These are phyloP conservation scores for Raffaelea deltoideospora DNA, from an alignment of 2,329 filamentous ascomycete genomes.

Conservation along the genomic window DNA sequence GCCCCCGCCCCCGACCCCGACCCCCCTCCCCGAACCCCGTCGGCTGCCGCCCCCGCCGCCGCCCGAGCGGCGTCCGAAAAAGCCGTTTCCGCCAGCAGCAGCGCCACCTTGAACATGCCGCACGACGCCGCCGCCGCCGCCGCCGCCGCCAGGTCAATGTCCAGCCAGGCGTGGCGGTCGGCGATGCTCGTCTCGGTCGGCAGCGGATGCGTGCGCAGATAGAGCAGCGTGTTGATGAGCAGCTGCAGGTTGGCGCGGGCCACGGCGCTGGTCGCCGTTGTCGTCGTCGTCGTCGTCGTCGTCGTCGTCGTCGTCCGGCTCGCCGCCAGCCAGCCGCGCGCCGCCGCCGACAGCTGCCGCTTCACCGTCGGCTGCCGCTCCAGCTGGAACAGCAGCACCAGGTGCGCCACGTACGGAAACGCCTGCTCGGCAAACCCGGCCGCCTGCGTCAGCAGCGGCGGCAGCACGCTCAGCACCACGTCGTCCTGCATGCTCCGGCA, in stretches of 20 bases:
- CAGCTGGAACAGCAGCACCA: conserved; percentile 57
- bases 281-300: no score
- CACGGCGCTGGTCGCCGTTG: conserved; percentile 20
- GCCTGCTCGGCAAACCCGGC: conserved; percentile 56
- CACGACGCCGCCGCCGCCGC: conserved; percentile 61
- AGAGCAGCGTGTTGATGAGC: conserved; percentile 66
- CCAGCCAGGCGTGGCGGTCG: conserved; percentile 72
- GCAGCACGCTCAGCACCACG: conserved; percentile 53
- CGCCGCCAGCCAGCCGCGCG: conserved; percentile 47
- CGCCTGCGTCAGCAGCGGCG: conserved; percentile 49
- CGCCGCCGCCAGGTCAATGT: conserved; percentile 59
- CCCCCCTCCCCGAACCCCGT: no score
- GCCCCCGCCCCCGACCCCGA: no score
- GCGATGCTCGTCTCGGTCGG: conserved; percentile 64
- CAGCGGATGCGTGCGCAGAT: conserved; percentile 67
- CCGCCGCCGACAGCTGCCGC: conserved; percentile 46
- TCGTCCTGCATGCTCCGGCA: conserved; percentile 44
- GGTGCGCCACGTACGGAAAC: conserved; percentile 74
- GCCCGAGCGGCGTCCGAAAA: conserved; percentile 32
- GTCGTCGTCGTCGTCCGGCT: no score
- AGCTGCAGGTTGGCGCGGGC: conserved; percentile 52
- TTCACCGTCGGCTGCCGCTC: conserved; percentile 45
- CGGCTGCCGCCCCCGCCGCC: conserved; percentile 15
- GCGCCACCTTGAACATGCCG: conserved; percentile 72
- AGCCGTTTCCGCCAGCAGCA: conserved; percentile 67